Base-by-base conservation (phyloP, 116 monocot species). In the Papilionanthe hybrid region DNA sequence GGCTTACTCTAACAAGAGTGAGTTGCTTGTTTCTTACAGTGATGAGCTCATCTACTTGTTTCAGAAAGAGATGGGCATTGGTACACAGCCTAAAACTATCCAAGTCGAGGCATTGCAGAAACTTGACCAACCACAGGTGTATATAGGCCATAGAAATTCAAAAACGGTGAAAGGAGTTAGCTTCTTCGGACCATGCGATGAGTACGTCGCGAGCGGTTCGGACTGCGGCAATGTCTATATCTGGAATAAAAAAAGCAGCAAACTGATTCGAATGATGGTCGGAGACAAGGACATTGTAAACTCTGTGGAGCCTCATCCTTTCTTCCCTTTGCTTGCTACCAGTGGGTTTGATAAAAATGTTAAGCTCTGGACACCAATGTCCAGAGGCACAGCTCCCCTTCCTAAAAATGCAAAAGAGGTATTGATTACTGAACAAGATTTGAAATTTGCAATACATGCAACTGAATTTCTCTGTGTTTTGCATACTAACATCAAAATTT, bases 11-110 rank as follows among this genome's bases (percentile, higher is more conserved):
- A 79, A 80, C 49, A 83, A 74, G 49, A 90, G 92, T 27, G 94
- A 92, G 81, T 78, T 92, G 79, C 85, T 92, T 25, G 88, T 90
- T 49, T 94, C 94, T 7, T 94, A 92, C 84, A 92, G 90, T 74
- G 92, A 90, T 73, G 94, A 94, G 65, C 81, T 89, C 27, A 78
- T 92, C 48, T 95, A 95, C 78, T 81, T 87, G 50, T 92, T 95
- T 79, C 80, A 78, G 74, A 92, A 89, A 84, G 79, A 82, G 42
- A 90, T 93, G 94, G 94, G 88, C 30, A 44, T 89, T 32, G 88
- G 92, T 28, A 82, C 90, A 72, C 78, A 87, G 71, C 94, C 92
- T 23, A 20, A 7, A 53, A 67, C 83, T 20, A 57, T 45, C n/a
- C 60, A 82, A 50, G 63, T 23, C 72, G 85, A 85, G 43, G 75